Base-by-base conservation (phyloP, 2,329 filamentous ascomycete genomes). In the Alternaria sp. region DNA sequence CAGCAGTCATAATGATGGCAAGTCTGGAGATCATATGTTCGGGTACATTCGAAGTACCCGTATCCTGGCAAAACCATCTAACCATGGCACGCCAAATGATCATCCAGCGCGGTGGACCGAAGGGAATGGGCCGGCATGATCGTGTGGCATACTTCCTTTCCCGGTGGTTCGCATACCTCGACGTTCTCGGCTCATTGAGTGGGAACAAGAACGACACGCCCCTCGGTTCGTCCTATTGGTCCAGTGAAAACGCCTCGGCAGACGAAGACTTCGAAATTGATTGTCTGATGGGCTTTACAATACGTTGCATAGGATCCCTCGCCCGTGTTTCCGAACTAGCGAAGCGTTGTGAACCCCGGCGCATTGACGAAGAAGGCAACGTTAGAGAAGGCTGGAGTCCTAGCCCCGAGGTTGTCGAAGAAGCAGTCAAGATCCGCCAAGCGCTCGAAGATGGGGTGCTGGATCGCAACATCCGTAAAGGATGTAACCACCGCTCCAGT, bases 21-120 rank as follows among this genome's bases (percentile, higher is more conserved):
- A 94, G 91, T 1, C 82, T 95, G 20, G 91, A 95, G 72, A 94
- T 95, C 57, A 89, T 95, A 51, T 93, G 90, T 0, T 92, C 92
- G 0, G 90, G 89, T 57, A 90, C 91, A 0, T 94, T 95, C 72
- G 91, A 91, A 54, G 89, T 92, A n/a, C 84, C 87, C 1, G 91
- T 94, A 54, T 86, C 91, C 1, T 96, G 92, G 92, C 91, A 93
- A 73, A 87, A 86, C 52, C 92, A 96, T 76, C 84, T 96, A 1
- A 87, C 87, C 57, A 86, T 93, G 54, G 92, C 92, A 1, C 87
- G 92, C 3, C 86, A 90, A 68, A 87, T 96, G 67, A 93, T 94
- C 69, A 82, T 88, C 14, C 85, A 88, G 4, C 87, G 91, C 7
- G 85, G 85, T 41, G 87, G 88, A 20, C 84, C 87, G 9, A 84